Evolutionary conservation across 1,139 yeast species (phyloP).

Genomic region (Wickerhamiella pararugosa): DNA sequence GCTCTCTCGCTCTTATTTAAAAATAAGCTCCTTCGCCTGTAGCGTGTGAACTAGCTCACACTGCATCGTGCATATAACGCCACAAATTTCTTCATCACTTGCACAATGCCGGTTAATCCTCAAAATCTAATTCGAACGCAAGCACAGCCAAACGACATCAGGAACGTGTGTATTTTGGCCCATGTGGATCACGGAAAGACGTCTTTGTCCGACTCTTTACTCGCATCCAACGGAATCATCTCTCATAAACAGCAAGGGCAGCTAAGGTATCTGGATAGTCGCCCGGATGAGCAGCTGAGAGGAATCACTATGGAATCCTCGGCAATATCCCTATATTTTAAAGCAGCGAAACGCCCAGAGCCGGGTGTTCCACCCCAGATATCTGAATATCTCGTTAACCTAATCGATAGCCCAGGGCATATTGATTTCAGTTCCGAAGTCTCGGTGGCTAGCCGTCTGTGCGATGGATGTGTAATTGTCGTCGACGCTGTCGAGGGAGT

Average conservation of each 20-base stretch:
- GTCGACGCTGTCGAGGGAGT: constrained; percentile 98
- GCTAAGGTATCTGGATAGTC: constrained; percentile 77
- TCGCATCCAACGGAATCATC: constrained; percentile 93
- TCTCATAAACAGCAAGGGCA: constrained; percentile 93
- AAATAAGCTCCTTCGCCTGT: too few species aligned
- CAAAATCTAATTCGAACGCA: constrained; percentile 32
- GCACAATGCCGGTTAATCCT: constrained; percentile 15
- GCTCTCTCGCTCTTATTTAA: too few species aligned
- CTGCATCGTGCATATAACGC: background rate
- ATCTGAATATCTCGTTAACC: constrained; percentile 70
- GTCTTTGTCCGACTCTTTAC: constrained; percentile 75
- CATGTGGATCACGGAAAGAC: constrained; percentile 99
- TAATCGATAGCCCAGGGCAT: constrained; percentile 97
- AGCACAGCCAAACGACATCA: constrained; percentile 47
- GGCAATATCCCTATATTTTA: constrained; percentile 88
- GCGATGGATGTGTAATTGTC: constrained; percentile 91
- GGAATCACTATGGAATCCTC: constrained; percentile 96
- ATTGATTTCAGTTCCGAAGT: constrained; percentile 95
- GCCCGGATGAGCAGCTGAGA: constrained; percentile 90
- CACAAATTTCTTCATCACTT: background rate
- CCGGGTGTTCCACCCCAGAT: constrained; percentile 25
- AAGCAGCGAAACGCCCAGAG: constrained; percentile 8
- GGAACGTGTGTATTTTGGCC: constrained; percentile 91
- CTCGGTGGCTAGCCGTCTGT: constrained; percentile 82
- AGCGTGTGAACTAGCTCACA: background rate